Evolutionary conservation across 176 grass and related monocot genomes (phyloP), one percentile per base, ranked within the genome.

Genomic region (Pontederia paniculata): DNA sequence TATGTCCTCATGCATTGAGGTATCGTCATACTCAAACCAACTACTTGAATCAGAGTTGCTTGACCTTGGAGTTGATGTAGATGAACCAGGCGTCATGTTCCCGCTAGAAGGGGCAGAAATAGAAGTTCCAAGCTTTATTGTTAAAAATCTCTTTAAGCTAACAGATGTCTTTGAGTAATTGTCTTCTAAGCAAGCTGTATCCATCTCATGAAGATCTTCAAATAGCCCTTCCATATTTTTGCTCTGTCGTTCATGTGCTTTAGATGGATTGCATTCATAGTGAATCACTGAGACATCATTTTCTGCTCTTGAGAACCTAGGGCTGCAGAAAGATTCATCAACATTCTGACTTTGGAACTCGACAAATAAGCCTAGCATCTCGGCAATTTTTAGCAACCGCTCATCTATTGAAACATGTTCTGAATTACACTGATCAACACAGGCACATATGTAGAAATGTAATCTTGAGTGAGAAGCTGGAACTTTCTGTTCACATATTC

Each of bases 151-250:
- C 54, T 73, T 79, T 17, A 79, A 37, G 37, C 23, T 66, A 67
- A 53, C 73, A 4, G 50, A 61, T n/a, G 69, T 15, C 23, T 45
- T 51, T 17, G 31, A 11, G 58, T 67, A 28, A 3, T 45, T 16
- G 60, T 79, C 76, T 31, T 79, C 69, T 28, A 73, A 65, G 42
- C 69, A 50, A 66, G 76, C 58, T 9, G 76, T 79, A 59, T 79
- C 76, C 59, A 79, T 56, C 44, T 72, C 60, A 43, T 79, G 76
- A 58, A 79, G 55, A 45, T 72, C 69, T 58, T 79, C 69, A 21
- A 79, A 73, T 69, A 79, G 72, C 16, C 60, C 76, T 51, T 79
- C 76, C n/a, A 45, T 67, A 23, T 68, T 69, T 79, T 72, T 73
- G 22, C 12, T 79, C 69, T 66, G 69, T 61, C 69, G 66, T n/a